Evolutionary conservation across 1,284 basidiomycete genomes (phyloP), one percentile per base, ranked within the genome.

Genomic region (Ganoderma leucocontextum): DNA sequence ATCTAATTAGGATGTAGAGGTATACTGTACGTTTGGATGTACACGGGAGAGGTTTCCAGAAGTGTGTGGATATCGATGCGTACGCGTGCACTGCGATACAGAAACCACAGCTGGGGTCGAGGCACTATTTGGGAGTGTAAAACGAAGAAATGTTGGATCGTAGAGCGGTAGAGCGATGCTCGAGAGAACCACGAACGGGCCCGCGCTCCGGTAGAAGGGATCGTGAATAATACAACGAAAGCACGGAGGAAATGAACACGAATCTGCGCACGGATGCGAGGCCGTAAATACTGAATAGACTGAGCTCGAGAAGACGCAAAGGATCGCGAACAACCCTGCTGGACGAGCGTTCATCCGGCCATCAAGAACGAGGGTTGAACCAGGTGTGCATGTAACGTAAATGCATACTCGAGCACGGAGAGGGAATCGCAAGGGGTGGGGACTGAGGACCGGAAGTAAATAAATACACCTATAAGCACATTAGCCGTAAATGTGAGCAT

Each of bases 401-500:
- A 19, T 13, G 39, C 19, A 13, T 13, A 53, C 25, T 58, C 29
- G 13, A 38, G 63, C 39, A 33, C 39, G 29, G 22, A 58, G 25
- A 74, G 38, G 22, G 13, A 2, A 29, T 3, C 12, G 58, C 38
- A 22, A 35, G 33, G 33, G 36, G 36, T 17, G 52, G 13, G 0
- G 7, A 55, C 17, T 10, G 13, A 33, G 19, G 12, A 57, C 36
- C 57, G n/a, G 19, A 22, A 39, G 33, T 35, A 39, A 25, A 60
- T 41, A 60, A 60, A 60, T 60, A 60, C 38, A 41, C 8, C 38
- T 41, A 60, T 15, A 60, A 58, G 35, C 36, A 60, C 36, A 39
- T 60, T 41, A 39, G 25, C n/a, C 36, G 29, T 39, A 39, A 13
- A 38, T 39, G 58, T 38, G 38, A 60, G 58, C 58, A 60, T 35